A percentile compares a stretch with the other conserved stretches of the same genome.
These are phyloP conservation scores for Urtica urens DNA, from an alignment of 306 rosid species.

Conservation along the genomic window DNA sequence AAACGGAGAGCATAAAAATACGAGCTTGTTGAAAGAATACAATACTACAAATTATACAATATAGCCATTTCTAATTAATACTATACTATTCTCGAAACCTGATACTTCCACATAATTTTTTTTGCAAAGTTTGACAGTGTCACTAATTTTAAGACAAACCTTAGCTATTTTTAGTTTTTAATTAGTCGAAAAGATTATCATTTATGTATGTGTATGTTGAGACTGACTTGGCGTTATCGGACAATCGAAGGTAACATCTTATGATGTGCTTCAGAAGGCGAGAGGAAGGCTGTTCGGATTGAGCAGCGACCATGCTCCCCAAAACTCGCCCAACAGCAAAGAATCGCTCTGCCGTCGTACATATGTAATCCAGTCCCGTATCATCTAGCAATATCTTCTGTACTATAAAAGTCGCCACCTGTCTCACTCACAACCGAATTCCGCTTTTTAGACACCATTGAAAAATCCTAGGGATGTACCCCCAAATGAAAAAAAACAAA, in stretches of 20 bases:
- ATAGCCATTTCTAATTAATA: too few relatives aligned
- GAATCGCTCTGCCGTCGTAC: conserved; percentile 60
- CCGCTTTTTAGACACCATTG: conserved; percentile 19
- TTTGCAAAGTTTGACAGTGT: too few relatives aligned
- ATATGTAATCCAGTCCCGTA: conserved; percentile 65
- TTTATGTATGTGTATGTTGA: not conserved
- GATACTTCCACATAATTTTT: too few relatives aligned
- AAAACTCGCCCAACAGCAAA: conserved; percentile 55
- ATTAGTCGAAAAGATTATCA: too few relatives aligned
- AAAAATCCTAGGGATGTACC: conserved; percentile 8
- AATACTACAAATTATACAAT: not conserved
- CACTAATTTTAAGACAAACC: too few relatives aligned
- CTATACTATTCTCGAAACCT: too few relatives aligned
- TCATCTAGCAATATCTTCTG: conserved; percentile 70
- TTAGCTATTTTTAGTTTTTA: too few relatives aligned
- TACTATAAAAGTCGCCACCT: conserved; percentile 83
- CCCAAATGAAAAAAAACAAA: not conserved
- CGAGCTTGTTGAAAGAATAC: not conserved
- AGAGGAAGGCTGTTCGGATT: conserved; percentile 56
- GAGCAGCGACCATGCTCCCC: conserved; percentile 48
- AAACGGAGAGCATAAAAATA: not conserved
- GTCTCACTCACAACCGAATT: conserved; percentile 20
- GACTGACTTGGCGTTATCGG: conserved; percentile 59
- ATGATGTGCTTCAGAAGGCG: conserved; percentile 66
- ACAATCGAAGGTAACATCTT: conserved; percentile 62